Base-by-base conservation (phyloP, 2,329 filamentous ascomycete genomes). In the Cercospora sojina region DNA sequence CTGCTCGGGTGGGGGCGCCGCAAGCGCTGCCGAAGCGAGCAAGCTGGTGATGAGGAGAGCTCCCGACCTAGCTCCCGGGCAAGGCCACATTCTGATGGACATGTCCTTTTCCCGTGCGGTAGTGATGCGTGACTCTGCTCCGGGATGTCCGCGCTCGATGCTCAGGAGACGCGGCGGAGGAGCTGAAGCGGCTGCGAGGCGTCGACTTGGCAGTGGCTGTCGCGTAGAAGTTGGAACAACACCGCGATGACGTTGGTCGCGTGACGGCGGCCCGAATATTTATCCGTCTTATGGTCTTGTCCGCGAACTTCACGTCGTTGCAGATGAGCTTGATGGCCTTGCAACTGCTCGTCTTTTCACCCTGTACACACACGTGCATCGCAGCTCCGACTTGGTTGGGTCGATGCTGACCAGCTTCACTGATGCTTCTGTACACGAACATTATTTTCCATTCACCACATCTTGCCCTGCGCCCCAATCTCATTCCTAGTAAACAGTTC, bases 401-500 rank as follows among this genome's bases (percentile, higher is more conserved):
- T 53, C 47, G 47, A 51, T 27, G 12, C 12, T 12, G 8, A 25
- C 25, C 47, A 27, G 0, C 47, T 27, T 53, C 47, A 53, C 47
- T 27, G 49, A 5, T 16, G 20, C 3, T 18, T 31, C 16, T 56
- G 27, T 20, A 56, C 16, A 23, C 13, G 12, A 41, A 7, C 6
- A 41, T 51, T 6, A 51, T 7, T 51, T 27, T 20, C 25, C 12
- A 23, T 7, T 3, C 8, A 27, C 53, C 49, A 53, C 13, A 58
- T 49, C 49, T 63, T 53, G 4, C 5, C 23, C 38, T 63, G 49
- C 7, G 23, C 18, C 3, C 43, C 56, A 4, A 66, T 49, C 23
- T 41, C 58, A 27, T 57, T 68, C 27, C 67, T 67, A 10, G 61
- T 62, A 5, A 69, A 64, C 58, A 73, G 68, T 6, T 70, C 70